These are phyloP conservation scores for Xylaria sp. DNA, from an alignment of 2,329 filamentous ascomycete species.

Conservation along the genomic window DNA sequence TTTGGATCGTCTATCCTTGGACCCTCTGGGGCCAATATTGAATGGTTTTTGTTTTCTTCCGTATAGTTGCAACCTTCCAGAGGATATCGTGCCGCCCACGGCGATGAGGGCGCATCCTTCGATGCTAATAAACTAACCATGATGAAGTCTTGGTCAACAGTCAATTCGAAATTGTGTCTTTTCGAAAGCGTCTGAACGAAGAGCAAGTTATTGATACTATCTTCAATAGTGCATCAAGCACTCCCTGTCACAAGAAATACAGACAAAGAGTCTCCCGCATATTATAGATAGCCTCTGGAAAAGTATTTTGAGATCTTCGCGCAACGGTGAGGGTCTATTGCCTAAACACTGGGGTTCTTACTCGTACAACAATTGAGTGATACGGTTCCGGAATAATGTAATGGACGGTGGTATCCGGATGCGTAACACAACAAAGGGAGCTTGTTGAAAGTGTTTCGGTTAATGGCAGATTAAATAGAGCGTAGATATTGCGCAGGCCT, in stretches of 20 bases:
- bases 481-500: background rate
- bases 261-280: too few species aligned
- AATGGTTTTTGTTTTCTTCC: constrained; percentile 5
- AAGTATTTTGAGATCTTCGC: too few species aligned
- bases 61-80: background rate
- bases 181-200: background rate
- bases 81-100: constrained; percentile 20
- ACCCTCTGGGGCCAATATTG: background rate
- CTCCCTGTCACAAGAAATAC: too few species aligned
- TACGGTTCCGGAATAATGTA: too few species aligned
- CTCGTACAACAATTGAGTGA: too few species aligned
- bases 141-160: background rate
- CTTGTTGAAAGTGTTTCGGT: background rate
- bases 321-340: too few species aligned
- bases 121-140: background rate
- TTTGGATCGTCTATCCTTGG: constrained; percentile 21
- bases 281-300: too few species aligned
- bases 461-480: background rate
- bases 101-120: constrained; percentile 11
- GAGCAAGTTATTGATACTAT: background rate
- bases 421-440: constrained; percentile 3
- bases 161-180: background rate
- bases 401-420: background rate
- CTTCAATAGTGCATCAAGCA: background rate
- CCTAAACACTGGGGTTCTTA: too few species aligned